A percentile compares a stretch with the other conserved stretches of the same genome.
Conservation (phyloP, 1,284 basidiomycete genomes). For the Apiotrichum sp. region DNA sequence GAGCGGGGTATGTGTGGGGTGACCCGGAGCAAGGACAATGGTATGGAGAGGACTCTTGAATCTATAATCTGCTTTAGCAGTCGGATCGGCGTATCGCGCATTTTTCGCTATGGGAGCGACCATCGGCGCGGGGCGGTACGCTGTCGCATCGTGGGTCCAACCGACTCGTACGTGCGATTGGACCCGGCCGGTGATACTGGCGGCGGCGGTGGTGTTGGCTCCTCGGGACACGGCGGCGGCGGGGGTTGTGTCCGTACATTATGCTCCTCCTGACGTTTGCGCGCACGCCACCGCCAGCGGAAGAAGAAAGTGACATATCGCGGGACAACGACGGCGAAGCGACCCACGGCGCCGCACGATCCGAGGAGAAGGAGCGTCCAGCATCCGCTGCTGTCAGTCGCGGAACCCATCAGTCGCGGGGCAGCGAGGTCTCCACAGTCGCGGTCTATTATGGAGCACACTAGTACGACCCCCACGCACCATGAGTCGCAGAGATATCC, state of each 20-base stretch:
- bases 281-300: not conserved
- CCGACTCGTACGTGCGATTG: not conserved
- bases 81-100: too few species aligned
- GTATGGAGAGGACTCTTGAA: too few species aligned
- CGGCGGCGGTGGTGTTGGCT: not conserved
- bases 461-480: too few species aligned
- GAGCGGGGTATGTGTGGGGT: too few species aligned
- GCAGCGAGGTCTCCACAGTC: too few species aligned
- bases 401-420: too few species aligned
- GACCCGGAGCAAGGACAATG: too few species aligned
- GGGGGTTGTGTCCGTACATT: not conserved
- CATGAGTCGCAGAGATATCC: too few species aligned
- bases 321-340: not conserved
- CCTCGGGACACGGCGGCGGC: not conserved
- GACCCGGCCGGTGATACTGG: not conserved
- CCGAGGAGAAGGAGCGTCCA: constrained; percentile 1
- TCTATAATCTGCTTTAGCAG: too few species aligned
- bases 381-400: not conserved
- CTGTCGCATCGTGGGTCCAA: constrained; percentile 1
- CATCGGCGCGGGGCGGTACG: not conserved
- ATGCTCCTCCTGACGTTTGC: too few species aligned
- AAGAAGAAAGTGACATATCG: not conserved
- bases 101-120: not conserved
- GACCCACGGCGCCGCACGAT: not conserved
- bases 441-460: too few species aligned